Conservation (phyloP, 768 basidiomycete species). For the Russula compacta region DNA sequence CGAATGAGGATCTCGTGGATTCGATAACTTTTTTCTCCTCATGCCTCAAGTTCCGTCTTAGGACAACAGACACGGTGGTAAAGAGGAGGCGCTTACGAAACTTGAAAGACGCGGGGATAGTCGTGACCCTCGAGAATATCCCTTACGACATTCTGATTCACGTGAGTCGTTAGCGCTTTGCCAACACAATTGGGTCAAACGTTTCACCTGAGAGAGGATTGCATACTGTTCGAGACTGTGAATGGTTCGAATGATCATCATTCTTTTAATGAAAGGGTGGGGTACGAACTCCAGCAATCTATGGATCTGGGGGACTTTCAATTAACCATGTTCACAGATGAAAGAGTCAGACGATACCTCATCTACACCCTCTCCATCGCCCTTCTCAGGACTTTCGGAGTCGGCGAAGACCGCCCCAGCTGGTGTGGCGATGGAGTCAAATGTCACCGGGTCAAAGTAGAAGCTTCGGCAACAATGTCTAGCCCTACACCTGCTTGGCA, state of each 20-base stretch:
- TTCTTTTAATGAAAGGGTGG: not conserved
- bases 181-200: not conserved
- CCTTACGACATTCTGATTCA: not conserved
- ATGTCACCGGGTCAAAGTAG: constrained; percentile 4
- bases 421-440: not conserved
- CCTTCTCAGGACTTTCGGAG: not conserved
- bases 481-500: constrained; percentile 6
- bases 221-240: constrained; percentile 15
- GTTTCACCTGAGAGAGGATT: constrained; percentile 6
- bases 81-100: constrained; percentile 7
- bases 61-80: not conserved
- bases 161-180: not conserved
- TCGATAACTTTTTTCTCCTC: constrained; percentile 15
- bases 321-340: not conserved
- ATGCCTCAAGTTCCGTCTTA: not conserved
- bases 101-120: constrained; percentile 13
- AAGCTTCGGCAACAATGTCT: not conserved
- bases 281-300: constrained; percentile 9
- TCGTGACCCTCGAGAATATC: constrained; percentile 14
- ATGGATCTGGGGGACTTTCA: not conserved
- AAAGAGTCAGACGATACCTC: not conserved
- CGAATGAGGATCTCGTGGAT: constrained; percentile 10
- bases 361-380: not conserved
- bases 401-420: not conserved
- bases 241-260: not conserved